Evolutionary conservation across 2,329 filamentous ascomycete genomes (phyloP).

Genomic region (Penicillium decumbens): DNA sequence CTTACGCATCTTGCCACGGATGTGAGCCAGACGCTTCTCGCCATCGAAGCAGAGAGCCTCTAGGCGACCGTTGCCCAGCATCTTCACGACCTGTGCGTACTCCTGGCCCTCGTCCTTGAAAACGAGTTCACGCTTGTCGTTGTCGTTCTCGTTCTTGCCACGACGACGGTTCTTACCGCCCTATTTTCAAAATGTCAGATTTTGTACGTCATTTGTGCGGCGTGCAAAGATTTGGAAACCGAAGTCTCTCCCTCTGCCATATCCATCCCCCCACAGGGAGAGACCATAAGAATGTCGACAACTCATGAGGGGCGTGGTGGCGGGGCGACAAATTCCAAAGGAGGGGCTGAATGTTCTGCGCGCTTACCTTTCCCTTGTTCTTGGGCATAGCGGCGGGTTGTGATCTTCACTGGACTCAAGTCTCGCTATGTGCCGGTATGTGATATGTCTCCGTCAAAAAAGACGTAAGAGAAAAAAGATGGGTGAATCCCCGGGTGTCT

Average conservation of each 20-base stretch:
- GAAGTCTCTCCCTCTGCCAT: background rate
- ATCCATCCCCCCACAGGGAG: background rate
- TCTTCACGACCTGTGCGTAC: slow-evolving; percentile 86
- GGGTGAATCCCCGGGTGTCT: slow-evolving; percentile 12
- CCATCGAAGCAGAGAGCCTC: slow-evolving; percentile 96
- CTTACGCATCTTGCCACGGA: slow-evolving; percentile 95
- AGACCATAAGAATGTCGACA: background rate
- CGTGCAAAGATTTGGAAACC: background rate
- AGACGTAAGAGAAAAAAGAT: slow-evolving; percentile 16
- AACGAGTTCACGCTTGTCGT: slow-evolving; percentile 96
- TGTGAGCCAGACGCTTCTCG: slow-evolving; percentile 76
- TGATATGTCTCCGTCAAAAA: slow-evolving; percentile 13
- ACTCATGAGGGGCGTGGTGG: slow-evolving; percentile 10
- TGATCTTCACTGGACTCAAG: slow-evolving; percentile 26
- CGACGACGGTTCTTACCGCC: slow-evolving; percentile 97
- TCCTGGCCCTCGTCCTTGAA: slow-evolving; percentile 99
- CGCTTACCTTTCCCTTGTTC: slow-evolving; percentile 96
- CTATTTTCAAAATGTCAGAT: slow-evolving; percentile 49
- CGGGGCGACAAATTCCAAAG: slow-evolving; percentile 22
- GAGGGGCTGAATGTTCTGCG: slow-evolving; percentile 26
- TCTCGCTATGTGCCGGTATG: slow-evolving; percentile 14
- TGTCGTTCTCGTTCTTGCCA: slow-evolving; percentile 99
- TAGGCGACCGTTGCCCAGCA: slow-evolving; percentile 91
- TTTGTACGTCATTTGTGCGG: slow-evolving; percentile 6
- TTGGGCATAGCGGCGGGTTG: slow-evolving; percentile 70